phyloP scores from a whole-genome alignment of 1,284 basidiomycete species.

The Gomphus sp. region DNA sequence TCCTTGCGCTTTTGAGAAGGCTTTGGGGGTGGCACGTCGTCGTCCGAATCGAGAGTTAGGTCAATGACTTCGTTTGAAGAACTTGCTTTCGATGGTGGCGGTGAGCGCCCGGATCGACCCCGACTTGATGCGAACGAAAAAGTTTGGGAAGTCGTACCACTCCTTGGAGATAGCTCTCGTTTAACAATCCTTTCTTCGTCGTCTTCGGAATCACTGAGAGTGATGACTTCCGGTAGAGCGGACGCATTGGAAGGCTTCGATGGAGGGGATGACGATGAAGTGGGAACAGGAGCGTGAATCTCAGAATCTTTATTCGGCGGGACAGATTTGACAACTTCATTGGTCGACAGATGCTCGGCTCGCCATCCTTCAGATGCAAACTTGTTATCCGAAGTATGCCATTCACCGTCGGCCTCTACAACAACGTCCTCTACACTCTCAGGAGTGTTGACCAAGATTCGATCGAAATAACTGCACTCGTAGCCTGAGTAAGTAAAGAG shows the following conservation, averaged over 20 bases:
- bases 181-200: conserved; percentile 69
- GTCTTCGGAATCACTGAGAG: conserved; percentile 51
- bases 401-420: conserved; percentile 89
- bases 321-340: conserved; percentile 19
- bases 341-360: conserved; percentile 33
- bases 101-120: conserved; percentile 17
- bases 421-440: conserved; percentile 86
- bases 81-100: conserved; percentile 14
- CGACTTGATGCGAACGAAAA: conserved; percentile 24
- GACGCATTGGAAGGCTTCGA: conserved; percentile 17
- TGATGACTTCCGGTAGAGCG: conserved; percentile 12
- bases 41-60: conserved; percentile 58
- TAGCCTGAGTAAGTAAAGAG: neutral
- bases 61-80: conserved; percentile 55
- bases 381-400: conserved; percentile 88
- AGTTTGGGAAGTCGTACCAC: conserved; percentile 31
- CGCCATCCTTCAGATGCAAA: conserved; percentile 70
- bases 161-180: conserved; percentile 57
- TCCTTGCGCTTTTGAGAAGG: conserved; percentile 48
- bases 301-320: conserved; percentile 23
- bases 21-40: conserved; percentile 39
- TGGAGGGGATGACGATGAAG: conserved; percentile 12
- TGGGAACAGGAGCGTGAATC: conserved; percentile 16
- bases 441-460: conserved; percentile 69
- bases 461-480: conserved; percentile 63